Conservation (phyloP, 169 alveolate species). For the Pseudocohnilembus persalinus region DNA sequence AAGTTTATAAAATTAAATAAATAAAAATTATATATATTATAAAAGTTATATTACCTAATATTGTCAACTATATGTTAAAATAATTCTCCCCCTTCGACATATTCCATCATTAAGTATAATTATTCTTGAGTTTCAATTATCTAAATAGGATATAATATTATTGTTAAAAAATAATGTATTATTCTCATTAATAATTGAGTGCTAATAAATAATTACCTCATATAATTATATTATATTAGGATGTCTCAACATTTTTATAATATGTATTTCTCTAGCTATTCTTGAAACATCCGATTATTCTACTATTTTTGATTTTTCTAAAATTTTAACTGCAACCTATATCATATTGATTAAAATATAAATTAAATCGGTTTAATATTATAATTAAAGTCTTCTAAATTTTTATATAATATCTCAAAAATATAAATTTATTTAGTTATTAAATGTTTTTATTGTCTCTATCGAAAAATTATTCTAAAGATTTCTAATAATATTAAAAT, state of each 20-base stretch:
- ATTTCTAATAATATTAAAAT: no score
- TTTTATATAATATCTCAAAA: no score
- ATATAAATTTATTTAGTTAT: no score
- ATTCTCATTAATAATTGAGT: background rate
- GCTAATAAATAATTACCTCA: slow-evolving; percentile 30
- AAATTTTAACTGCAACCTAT: slow-evolving; percentile 83
- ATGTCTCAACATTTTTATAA: slow-evolving; percentile 71
- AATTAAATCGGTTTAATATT: no score
- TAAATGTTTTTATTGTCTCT: no score
- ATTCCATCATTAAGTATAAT: slow-evolving; percentile 90
- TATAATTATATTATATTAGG: slow-evolving; percentile 74
- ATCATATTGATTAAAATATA: no score
- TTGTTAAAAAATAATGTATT: background rate
- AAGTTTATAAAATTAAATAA: slow-evolving; percentile 74
- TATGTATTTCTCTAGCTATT: slow-evolving; percentile 77
- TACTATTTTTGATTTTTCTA: slow-evolving; percentile 70
- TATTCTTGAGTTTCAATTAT: slow-evolving; percentile 83
- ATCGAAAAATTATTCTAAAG: no score
- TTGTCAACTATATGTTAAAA: slow-evolving; percentile 85
- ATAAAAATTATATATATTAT: background rate
- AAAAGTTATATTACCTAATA: slow-evolving; percentile 18
- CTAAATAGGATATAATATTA: slow-evolving; percentile 79
- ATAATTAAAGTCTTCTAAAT: no score
- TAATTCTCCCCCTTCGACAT: slow-evolving; percentile 89
- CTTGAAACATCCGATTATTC: slow-evolving; percentile 76